Percentiles rank a stretch among this genome's conserved stretches.
phyloP scores from a whole-genome alignment of 192 early-diverging fungal genomes.

The Cetraspora pellucida region DNA sequence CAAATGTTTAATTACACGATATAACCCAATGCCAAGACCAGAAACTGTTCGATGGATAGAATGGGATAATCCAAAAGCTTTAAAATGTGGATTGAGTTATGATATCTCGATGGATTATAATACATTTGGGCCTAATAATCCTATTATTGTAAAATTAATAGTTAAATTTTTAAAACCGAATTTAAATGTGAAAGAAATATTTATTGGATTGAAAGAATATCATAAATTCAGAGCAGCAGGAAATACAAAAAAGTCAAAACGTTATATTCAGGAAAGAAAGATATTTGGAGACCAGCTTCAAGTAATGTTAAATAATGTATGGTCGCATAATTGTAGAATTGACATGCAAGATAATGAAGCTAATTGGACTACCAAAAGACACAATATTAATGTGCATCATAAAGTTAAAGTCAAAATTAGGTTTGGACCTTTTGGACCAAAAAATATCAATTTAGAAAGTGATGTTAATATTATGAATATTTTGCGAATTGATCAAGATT shows the following conservation, averaged over 20 bases:
- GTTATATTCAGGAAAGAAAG: background rate
- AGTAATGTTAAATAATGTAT: conserved; percentile 16
- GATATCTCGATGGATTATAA: conserved; percentile 11
- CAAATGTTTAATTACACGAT: background rate
- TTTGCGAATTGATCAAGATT: no score
- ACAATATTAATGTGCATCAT: conserved; percentile 30
- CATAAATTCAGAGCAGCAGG: background rate
- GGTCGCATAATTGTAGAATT: background rate
- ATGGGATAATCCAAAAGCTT: conserved; percentile 26
- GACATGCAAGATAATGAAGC: background rate
- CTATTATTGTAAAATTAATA: conserved; percentile 8
- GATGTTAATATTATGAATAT: conserved; percentile 28
- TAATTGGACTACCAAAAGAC: conserved; percentile 26
- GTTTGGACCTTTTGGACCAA: conserved; percentile 20
- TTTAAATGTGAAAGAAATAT: conserved; percentile 30
- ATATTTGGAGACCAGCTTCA: conserved; percentile 10
- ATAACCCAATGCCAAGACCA: conserved; percentile 4
- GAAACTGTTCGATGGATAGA: background rate
- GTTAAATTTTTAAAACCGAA: conserved; percentile 14
- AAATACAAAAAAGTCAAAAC: background rate
- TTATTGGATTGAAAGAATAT: conserved; percentile 27
- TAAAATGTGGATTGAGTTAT: conserved; percentile 19
- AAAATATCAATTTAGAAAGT: conserved; percentile 30
- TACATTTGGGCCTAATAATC: conserved; percentile 22
- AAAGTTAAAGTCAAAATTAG: conserved; percentile 24